These are phyloP conservation scores for Globisporangium okanoganense DNA, from an alignment of 352 stramenopile species.

Conservation along the genomic window DNA sequence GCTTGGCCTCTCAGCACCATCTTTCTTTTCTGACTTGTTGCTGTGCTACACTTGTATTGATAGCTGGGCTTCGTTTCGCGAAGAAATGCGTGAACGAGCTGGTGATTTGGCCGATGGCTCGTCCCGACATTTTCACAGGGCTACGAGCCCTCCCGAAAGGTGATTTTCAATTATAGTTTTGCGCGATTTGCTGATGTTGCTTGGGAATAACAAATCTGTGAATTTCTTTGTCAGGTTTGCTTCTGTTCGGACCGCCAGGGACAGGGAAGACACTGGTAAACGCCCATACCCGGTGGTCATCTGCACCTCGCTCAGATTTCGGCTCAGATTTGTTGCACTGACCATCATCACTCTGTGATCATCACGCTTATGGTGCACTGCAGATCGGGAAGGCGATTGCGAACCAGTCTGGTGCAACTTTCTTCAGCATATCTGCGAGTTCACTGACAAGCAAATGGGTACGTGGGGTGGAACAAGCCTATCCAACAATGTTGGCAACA, in stretches of 20 bases:
- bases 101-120: slow-evolving; percentile 98
- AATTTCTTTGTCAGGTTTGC: slow-evolving; percentile 49
- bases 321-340: no score
- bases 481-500: not conserved
- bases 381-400: slow-evolving; percentile 98
- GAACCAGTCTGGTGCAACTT: slow-evolving; percentile 95
- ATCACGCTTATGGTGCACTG: no score
- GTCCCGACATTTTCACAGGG: slow-evolving; percentile 97
- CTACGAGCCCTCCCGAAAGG: slow-evolving; percentile 90
- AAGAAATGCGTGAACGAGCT: slow-evolving; percentile 98
- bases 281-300: no score
- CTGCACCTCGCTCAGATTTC: no score
- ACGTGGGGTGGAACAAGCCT: not conserved
- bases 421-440: slow-evolving; percentile 99
- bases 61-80: slow-evolving; percentile 94
- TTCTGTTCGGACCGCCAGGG: slow-evolving; percentile 94
- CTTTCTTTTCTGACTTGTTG: not conserved
- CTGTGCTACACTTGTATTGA: not conserved
- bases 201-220: not conserved
- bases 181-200: not conserved
- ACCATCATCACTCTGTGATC: no score
- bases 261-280: slow-evolving; percentile 93
- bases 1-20: not conserved
- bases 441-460: slow-evolving; percentile 99
- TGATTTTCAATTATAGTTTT: slow-evolving; percentile 14